These are phyloP conservation scores for Carex sylvatica DNA, from an alignment of 202 grass and related monocot genomes.

Conservation along the genomic window DNA sequence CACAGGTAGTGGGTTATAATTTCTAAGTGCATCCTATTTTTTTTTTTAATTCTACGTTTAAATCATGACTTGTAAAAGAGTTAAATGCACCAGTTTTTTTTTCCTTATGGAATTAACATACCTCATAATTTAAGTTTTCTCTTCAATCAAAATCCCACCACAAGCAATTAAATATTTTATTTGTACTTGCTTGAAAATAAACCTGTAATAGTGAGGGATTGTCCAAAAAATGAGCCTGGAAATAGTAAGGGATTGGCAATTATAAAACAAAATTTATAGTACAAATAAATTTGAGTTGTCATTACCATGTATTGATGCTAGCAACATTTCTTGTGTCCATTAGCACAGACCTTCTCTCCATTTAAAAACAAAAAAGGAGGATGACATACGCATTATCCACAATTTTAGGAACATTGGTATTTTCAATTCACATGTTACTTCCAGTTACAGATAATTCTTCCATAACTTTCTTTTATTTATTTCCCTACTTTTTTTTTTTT, in stretches of 20 bases:
- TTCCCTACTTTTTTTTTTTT: not conserved
- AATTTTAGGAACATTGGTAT: not conserved
- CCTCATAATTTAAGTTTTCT: not conserved
- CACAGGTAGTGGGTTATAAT: not conserved
- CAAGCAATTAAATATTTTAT: not conserved
- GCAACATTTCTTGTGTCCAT: not conserved
- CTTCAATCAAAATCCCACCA: not conserved
- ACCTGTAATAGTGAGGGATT: not conserved
- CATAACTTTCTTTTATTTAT: not conserved
- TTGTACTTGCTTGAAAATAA: not conserved
- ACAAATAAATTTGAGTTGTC: not conserved
- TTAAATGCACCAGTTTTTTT: not conserved
- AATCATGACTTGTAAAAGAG: not conserved
- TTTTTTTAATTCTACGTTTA: not conserved
- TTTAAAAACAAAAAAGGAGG: not conserved
- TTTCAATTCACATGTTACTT: not conserved
- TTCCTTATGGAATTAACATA: not conserved
- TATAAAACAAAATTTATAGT: not conserved
- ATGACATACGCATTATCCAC: not conserved
- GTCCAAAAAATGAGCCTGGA: not conserved
- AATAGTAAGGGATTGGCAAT: not conserved
- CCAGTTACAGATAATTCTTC: not conserved
- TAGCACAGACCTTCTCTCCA: not conserved
- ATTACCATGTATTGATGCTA: slow-evolving; percentile 5
- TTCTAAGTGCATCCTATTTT: not conserved